These are phyloP conservation scores for Talaromyces stipitatus DNA, from an alignment of 495 filamentous ascomycete species.

Conservation along the genomic window DNA sequence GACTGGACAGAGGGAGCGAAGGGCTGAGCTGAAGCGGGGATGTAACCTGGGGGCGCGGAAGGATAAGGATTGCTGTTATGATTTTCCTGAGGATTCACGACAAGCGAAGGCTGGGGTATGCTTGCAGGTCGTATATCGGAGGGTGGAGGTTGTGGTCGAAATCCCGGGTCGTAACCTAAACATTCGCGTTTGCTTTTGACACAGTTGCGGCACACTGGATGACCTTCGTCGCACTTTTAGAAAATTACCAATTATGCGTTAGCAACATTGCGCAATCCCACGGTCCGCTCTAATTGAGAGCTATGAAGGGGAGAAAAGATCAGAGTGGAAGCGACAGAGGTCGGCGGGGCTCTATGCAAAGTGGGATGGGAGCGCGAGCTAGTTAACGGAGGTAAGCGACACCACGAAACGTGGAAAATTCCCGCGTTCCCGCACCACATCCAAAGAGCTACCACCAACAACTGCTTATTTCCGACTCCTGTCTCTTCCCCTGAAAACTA, in stretches of 20 bases:
- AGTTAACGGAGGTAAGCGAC: slow-evolving; percentile 38
- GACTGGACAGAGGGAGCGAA: slow-evolving; percentile 46
- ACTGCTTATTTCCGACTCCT: slow-evolving; percentile 10
- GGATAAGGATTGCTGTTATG: slow-evolving; percentile 24
- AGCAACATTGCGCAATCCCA: not conserved
- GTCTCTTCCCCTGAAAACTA: slow-evolving; percentile 6
- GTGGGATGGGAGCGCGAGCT: slow-evolving; percentile 27
- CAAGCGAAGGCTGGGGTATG: slow-evolving; percentile 35
- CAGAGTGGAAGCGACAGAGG: slow-evolving; percentile 20
- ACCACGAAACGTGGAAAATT: slow-evolving; percentile 35
- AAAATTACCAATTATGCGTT: slow-evolving; percentile 13
- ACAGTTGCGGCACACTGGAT: slow-evolving; percentile 93
- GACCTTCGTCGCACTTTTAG: slow-evolving; percentile 86
- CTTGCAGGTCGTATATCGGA: slow-evolving; percentile 72
- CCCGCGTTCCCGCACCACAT: slow-evolving; percentile 21
- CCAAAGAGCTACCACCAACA: slow-evolving; percentile 12
- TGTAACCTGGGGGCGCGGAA: slow-evolving; percentile 48
- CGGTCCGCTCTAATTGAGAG: not conserved
- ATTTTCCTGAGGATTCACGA: slow-evolving; percentile 36
- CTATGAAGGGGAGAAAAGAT: slow-evolving; percentile 14
- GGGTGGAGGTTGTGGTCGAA: slow-evolving; percentile 78
- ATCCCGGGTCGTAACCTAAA: slow-evolving; percentile 95
- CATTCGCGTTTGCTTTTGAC: slow-evolving; percentile 98
- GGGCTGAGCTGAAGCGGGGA: slow-evolving; percentile 51
- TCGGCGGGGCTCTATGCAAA: slow-evolving; percentile 26